Conservation (phyloP, 345 rosid genomes). For the Eutrema heterophyllum region DNA sequence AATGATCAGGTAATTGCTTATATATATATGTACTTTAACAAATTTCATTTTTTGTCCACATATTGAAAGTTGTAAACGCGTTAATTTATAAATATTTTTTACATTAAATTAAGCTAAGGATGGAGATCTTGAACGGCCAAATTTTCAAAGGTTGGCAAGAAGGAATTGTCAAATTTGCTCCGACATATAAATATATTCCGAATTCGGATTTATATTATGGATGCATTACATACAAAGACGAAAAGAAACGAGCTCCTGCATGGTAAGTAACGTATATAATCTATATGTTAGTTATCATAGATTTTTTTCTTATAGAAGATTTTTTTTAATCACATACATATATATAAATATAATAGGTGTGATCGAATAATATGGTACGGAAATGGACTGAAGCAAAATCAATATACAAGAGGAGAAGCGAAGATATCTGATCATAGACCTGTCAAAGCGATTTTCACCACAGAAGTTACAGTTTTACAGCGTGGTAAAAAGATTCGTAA, state of each 20-base stretch:
- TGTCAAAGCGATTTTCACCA: slow-evolving; percentile 55
- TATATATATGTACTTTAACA: background rate
- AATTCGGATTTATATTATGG: slow-evolving; percentile 66
- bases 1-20: slow-evolving; percentile 58
- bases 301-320: no score
- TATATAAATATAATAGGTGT: slow-evolving; percentile 37
- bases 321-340: no score
- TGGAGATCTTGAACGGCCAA: slow-evolving; percentile 55
- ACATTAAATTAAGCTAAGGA: slow-evolving; percentile 44
- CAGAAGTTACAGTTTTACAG: slow-evolving; percentile 36
- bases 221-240: slow-evolving; percentile 40
- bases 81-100: background rate
- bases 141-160: slow-evolving; percentile 64
- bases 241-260: slow-evolving; percentile 72
- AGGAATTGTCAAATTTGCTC: slow-evolving; percentile 58
- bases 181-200: slow-evolving; percentile 68
- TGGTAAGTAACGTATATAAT: slow-evolving; percentile 36
- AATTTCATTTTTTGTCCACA: background rate
- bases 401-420: slow-evolving; percentile 57
- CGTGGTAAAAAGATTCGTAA: slow-evolving; percentile 32
- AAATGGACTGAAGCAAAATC: slow-evolving; percentile 53
- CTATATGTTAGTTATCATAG: background rate
- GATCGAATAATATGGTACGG: slow-evolving; percentile 81
- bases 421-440: slow-evolving; percentile 79
- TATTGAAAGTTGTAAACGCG: background rate